Conservation (phyloP, 306 rosid genomes). For the Vicia faba region DNA sequence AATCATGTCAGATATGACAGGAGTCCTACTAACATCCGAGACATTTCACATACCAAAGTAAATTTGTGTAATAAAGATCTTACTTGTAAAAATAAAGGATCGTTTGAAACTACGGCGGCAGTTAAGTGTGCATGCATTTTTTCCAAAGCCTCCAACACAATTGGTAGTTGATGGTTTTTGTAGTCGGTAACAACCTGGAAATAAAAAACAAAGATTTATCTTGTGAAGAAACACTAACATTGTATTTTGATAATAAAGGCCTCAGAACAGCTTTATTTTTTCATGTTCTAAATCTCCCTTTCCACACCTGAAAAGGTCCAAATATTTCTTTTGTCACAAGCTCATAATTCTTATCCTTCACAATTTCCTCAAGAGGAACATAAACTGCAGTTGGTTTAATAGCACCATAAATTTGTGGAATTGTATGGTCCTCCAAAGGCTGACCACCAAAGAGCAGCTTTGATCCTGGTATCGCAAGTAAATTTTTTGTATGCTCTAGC, state of each 20-base stretch:
- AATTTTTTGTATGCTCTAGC: constrained; percentile 73
- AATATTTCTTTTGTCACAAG: constrained; percentile 93
- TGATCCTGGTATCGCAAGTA: constrained; percentile 84
- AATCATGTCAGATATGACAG: constrained; percentile 11
- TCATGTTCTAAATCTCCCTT: constrained; percentile 21
- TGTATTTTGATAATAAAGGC: constrained; percentile 14
- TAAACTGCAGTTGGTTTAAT: constrained; percentile 83
- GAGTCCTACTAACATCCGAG: background rate
- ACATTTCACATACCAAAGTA: constrained; percentile 5
- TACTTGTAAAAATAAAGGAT: constrained; percentile 80
- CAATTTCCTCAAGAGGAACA: constrained; percentile 82
- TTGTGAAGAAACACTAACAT: constrained; percentile 22
- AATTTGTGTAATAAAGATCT: constrained; percentile 35
- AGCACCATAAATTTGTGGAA: constrained; percentile 84
- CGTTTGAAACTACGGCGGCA: constrained; percentile 94
- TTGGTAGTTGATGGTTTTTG: constrained; percentile 63
- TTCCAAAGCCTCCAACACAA: constrained; percentile 82
- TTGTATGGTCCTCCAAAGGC: constrained; percentile 75
- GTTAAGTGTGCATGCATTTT: constrained; percentile 92
- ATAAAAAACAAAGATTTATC: constrained; percentile 34
- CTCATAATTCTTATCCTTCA: constrained; percentile 70
- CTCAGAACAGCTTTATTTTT: constrained; percentile 18
- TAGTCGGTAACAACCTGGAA: constrained; percentile 76
- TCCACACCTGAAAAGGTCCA: constrained; percentile 88
- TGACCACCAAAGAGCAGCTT: constrained; percentile 88